These are phyloP conservation scores for Brassica cretica DNA, from an alignment of 345 rosid genomes.

Conservation along the genomic window DNA sequence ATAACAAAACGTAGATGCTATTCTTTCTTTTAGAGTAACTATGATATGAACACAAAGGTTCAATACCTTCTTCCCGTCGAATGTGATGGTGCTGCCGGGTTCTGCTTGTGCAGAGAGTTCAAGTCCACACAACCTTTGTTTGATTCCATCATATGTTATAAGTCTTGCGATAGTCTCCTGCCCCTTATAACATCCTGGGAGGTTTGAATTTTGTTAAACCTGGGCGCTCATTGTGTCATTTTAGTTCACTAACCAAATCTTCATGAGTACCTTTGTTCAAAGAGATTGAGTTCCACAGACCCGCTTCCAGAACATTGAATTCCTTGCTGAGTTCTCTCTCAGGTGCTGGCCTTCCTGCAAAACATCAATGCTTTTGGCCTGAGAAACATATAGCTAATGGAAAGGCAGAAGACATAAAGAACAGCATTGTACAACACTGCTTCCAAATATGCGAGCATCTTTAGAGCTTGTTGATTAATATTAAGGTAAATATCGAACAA, in stretches of 20 bases:
- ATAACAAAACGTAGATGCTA: background rate
- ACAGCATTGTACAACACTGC: conserved; percentile 8
- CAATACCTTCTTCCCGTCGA: conserved; percentile 67
- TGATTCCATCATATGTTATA: conserved; percentile 82
- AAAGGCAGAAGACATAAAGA: background rate
- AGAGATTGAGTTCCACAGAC: conserved; percentile 88
- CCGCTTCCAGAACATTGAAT: conserved; percentile 80
- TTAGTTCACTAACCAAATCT: conserved; percentile 13
- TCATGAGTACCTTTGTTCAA: conserved; percentile 69
- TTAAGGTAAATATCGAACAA: background rate
- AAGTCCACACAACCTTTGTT: conserved; percentile 81
- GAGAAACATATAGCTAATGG: background rate
- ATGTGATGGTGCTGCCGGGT: conserved; percentile 64
- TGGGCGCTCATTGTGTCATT: background rate
- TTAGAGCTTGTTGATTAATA: background rate
- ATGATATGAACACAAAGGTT: conserved; percentile 18
- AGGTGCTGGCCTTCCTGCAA: conserved; percentile 85
- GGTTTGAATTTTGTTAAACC: conserved; percentile 10
- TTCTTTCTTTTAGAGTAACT: conserved; percentile 7
- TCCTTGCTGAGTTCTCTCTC: conserved; percentile 84
- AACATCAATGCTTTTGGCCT: conserved; percentile 32
- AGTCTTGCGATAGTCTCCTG: conserved; percentile 89
- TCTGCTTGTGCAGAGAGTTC: conserved; percentile 67
- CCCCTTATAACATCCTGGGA: conserved; percentile 86
- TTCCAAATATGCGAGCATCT: background rate